Conservation (phyloP, 2,329 filamentous ascomycete species). For the Neofusicoccum umdonicola region DNA sequence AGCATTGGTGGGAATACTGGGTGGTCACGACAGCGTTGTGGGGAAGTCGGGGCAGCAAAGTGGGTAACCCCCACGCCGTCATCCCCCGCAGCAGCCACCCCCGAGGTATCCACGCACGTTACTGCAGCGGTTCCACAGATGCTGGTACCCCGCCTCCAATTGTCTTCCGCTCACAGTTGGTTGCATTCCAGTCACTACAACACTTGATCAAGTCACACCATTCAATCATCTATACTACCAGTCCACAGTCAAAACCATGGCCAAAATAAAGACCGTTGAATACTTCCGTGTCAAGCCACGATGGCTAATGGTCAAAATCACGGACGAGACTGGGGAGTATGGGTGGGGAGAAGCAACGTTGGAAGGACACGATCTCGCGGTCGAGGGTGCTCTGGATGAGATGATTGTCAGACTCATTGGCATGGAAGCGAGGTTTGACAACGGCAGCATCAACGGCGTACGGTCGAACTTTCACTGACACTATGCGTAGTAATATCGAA, state of each 20-base stretch:
- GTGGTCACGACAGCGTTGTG: neutral
- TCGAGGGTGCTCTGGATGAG: constrained; percentile 70
- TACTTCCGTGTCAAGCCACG: constrained; percentile 73
- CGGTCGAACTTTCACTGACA: neutral
- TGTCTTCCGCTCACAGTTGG: too few species aligned
- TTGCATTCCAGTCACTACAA: neutral
- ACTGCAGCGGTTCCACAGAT: neutral
- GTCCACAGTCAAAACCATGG: constrained; percentile 45
- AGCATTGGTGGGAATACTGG: neutral
- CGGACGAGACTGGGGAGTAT: constrained; percentile 60
- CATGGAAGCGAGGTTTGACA: constrained; percentile 64
- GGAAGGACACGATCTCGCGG: constrained; percentile 70
- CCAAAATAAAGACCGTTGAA: constrained; percentile 63
- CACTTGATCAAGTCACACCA: neutral
- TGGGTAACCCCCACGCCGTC: neutral
- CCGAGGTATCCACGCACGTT: neutral
- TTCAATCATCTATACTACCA: neutral
- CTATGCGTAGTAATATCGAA: constrained; percentile 63
- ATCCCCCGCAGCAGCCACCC: neutral
- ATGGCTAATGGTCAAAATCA: constrained; percentile 77
- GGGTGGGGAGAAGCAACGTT: constrained; percentile 76
- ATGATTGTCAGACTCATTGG: constrained; percentile 62
- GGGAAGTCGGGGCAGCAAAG: neutral
- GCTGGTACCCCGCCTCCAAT: neutral
- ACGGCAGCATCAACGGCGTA: neutral